Base-by-base conservation (phyloP, 106 monocot genomes). In the Apostasia ramifera region DNA sequence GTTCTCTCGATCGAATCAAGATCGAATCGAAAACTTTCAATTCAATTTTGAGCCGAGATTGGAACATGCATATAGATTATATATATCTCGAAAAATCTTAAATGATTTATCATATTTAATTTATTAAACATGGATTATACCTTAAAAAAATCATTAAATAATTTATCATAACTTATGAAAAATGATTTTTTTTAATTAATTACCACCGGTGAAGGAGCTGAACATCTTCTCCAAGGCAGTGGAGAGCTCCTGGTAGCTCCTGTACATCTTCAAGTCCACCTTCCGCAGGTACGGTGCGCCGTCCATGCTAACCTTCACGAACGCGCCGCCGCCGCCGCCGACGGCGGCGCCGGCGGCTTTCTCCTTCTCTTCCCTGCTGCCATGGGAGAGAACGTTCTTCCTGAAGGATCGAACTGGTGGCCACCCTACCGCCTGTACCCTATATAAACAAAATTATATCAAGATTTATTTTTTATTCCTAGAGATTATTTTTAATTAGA, bases 261-360 rank as follows among this genome's bases (percentile, higher is more conserved):
- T 61, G 71, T 89, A 97, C 37, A 70, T 67, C 71, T 89, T 86
- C 14, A 97, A 77, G 66, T 97, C 97, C 11, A 97, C 86, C 82
- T 97, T 97, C 38, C 97, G 81, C 6, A 97, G 80, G 56, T 97
- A 97, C 0, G 97, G 97, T 5, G 92, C 97, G 0, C 97, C 97
- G 65, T 97, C 97, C 64, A 97, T 89, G 50, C 86, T 86, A 1
- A 97, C 97, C 58, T 97, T 97, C 52, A 97, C 97, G 48, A 81
- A 89, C 2, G 81, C 72, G 39, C 74, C 64, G 67, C 50, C 11
- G 62, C 75, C 8, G 61, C 51, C 50, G 8, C 15, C 48, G 49
- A 12, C 61, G 40, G 43, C 53, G 54, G 65, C 26, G 6, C 59
- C 74, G 1, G 78, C 72, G n/a, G 71, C 76, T 15, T 45, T 80